A percentile compares a stretch with the other conserved stretches of the same genome.
Conservation (phyloP, 441 rosid species). For the Raphanus hybrid region DNA sequence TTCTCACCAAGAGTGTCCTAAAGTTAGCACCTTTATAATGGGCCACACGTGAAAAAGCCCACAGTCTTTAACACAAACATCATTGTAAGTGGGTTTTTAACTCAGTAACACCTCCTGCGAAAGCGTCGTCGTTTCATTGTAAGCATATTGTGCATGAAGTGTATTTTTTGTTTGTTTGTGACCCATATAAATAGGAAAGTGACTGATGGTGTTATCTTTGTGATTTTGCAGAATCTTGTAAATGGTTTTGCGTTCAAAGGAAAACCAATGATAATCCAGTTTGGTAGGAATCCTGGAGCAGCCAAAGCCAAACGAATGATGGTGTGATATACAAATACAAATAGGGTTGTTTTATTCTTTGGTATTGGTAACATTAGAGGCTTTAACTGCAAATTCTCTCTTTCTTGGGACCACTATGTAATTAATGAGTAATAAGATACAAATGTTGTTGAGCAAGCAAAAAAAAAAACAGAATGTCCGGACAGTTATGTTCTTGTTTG, state of each 20-base stretch:
- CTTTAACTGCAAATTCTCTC: slow-evolving; percentile 7
- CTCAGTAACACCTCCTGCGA: not conserved
- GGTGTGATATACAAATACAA: not conserved
- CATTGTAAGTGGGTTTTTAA: not conserved
- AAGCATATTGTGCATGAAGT: too few species aligned
- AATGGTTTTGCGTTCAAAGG: slow-evolving; percentile 86
- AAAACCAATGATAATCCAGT: slow-evolving; percentile 95
- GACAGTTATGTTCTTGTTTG: slow-evolving; percentile 28
- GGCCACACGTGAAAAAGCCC: not conserved
- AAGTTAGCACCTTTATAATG: not conserved
- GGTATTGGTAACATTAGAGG: not conserved
- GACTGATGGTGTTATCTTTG: too few species aligned
- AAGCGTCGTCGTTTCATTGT: not conserved
- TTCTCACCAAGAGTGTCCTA: not conserved
- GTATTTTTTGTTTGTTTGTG: too few species aligned
- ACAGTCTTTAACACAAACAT: not conserved
- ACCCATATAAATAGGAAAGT: too few species aligned
- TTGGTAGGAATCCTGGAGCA: slow-evolving; percentile 80
- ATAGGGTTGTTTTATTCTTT: not conserved
- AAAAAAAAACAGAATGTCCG: not conserved
- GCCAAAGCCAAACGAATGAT: slow-evolving; percentile 50
- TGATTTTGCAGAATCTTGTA: slow-evolving; percentile 38
- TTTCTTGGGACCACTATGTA: not conserved
- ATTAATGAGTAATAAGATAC: not conserved
- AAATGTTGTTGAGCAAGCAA: not conserved